Evolutionary conservation across 2,329 filamentous ascomycete genomes (phyloP).

Genomic region (Alternaria novae-zelandiae): DNA sequence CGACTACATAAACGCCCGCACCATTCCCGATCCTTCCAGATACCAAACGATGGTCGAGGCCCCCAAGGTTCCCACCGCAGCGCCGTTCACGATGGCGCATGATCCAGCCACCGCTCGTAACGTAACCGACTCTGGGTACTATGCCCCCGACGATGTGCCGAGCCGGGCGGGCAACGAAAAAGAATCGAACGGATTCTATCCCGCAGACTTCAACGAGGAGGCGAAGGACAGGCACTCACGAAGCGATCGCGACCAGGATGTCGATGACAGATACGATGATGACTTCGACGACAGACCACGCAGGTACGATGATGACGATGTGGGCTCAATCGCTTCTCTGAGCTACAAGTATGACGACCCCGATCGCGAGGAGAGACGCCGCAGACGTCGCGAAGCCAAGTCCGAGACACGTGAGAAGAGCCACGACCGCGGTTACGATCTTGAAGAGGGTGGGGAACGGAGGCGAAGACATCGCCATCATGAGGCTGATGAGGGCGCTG

Average conservation of each 20-base stretch:
- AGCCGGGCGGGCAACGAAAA: constrained; percentile 27
- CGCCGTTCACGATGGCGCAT: constrained; percentile 20
- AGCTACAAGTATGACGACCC: constrained; percentile 37
- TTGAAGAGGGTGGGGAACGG: constrained; percentile 38
- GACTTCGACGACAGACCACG: constrained; percentile 17
- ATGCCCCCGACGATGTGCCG: constrained; percentile 38
- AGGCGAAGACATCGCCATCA: constrained; percentile 45
- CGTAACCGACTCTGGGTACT: constrained; percentile 42
- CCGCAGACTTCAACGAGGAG: constrained; percentile 40
- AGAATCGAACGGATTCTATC: constrained; percentile 45
- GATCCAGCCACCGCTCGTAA: constrained; percentile 21
- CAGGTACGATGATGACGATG: constrained; percentile 26
- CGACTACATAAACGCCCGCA: constrained; percentile 48
- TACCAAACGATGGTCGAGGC: constrained; percentile 24
- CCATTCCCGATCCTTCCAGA: constrained; percentile 9
- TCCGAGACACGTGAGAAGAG: constrained; percentile 41
- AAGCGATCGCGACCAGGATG: constrained; percentile 20
- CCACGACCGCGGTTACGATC: constrained; percentile 43
- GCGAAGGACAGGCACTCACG: constrained; percentile 29
- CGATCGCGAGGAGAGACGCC: constrained; percentile 40
- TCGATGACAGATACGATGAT: constrained; percentile 14
- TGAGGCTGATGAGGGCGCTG: constrained; percentile 42
- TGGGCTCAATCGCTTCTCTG: constrained; percentile 30
- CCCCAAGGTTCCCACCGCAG: constrained; percentile 20
- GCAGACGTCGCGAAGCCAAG: constrained; percentile 28